Base-by-base conservation (phyloP, 805 yeast genomes). In the Huiozyma sinensis region DNA sequence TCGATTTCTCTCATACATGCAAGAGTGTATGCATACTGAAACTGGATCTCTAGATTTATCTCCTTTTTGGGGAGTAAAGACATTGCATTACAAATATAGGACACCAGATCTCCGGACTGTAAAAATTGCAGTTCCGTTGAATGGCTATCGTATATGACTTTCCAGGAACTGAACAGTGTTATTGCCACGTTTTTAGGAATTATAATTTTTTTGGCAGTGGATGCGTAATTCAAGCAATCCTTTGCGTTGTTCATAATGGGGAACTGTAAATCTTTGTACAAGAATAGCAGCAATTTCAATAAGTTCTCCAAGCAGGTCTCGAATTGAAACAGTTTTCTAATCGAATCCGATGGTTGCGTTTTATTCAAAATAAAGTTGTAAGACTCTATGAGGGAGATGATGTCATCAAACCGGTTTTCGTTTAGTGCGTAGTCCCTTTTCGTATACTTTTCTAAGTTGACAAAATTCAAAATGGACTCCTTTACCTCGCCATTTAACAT, bases 21-120 rank as follows among this genome's bases (percentile, higher is more conserved):
- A 35, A 77, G 60, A 5, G 67, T 61, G 40, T 70, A 67, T 0
- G 81, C 74, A 54, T 76, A 78, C 44, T 70, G 69, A 55, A 65
- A 72, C 35, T 57, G 53, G 39, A 53, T 44, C 27, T 52, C 46
- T 24, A 47, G 9, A 6, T 31, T 40, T 11, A 33, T 35, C 5
- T 27, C 34, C 7, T 33, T 39, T 24, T 47, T 44, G 17, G 47
- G 30, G 11, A 47, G 39, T 29, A 52, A 47, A 6, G 49, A 49
- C 49, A 61, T 55, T 42, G 61, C 59, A 51, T 50, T 57, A 10
- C 49, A 58, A 44, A 56, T 43, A 44, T 50, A 52, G 41, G 53
- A 41, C 31, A 49, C 32, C 44, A 54, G 42, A 29, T 46, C 36
- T 41, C 48, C 45, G 10, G 53, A 47, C 7, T 47, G 29, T 28